phyloP scores from a whole-genome alignment of 1,284 basidiomycete genomes.

The Pseudozyma pruni region DNA sequence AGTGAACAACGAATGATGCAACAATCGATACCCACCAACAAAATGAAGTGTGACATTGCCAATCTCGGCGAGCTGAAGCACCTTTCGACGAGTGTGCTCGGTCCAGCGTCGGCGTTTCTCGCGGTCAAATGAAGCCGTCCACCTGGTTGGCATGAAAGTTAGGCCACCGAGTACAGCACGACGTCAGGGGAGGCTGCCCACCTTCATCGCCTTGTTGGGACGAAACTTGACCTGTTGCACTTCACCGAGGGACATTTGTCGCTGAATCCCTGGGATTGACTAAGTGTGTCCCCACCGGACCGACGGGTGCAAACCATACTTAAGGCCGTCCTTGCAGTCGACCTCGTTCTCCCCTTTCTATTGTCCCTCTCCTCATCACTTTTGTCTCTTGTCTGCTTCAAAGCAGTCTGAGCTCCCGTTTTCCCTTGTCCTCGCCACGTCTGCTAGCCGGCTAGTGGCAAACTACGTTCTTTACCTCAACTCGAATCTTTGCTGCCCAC shows the following conservation, averaged over 20 bases:
- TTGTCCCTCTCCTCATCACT: not conserved
- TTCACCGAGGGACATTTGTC: no score
- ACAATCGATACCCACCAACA: constrained; percentile 16
- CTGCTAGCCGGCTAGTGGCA: constrained; percentile 25
- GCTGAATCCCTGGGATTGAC: not conserved
- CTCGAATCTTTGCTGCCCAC: not conserved
- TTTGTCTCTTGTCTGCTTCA: no score
- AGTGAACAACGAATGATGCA: not conserved
- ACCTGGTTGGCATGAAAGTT: not conserved
- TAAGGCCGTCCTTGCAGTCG: not conserved
- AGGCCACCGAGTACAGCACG: not conserved
- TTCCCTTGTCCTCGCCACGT: not conserved
- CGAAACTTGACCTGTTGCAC: not conserved
- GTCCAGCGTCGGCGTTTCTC: not conserved
- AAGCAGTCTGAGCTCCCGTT: constrained; percentile 1
- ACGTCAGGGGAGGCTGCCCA: not conserved
- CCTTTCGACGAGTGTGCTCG: no score
- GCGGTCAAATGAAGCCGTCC: not conserved
- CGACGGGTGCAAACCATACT: not conserved
- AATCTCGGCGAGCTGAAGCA: no score
- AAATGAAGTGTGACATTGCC: constrained; percentile 6
- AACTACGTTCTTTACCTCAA: constrained; percentile 18
- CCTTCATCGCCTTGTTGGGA: not conserved
- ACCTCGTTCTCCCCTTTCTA: not conserved
- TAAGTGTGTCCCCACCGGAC: not conserved